Conservation (phyloP, 2,329 filamentous ascomycete species). For the Cyphellophora attinorum region DNA sequence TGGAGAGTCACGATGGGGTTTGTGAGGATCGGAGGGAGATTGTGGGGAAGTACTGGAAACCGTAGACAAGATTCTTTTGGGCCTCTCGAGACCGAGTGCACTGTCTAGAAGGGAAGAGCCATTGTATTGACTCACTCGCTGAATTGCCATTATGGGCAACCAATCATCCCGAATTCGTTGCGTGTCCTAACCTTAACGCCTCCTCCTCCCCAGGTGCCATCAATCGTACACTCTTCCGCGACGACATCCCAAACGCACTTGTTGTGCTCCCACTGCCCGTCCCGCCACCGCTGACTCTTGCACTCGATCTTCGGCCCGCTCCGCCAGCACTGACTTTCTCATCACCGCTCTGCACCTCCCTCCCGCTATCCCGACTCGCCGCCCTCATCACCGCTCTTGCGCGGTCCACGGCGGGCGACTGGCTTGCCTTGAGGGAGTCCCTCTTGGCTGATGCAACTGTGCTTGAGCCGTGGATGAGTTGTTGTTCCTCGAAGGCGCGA, state of each 20-base stretch:
- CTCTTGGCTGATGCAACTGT: slow-evolving; percentile 31
- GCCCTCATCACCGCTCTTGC: slow-evolving; percentile 33
- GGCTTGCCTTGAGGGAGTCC: slow-evolving; percentile 33
- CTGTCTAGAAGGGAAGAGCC: too few species aligned
- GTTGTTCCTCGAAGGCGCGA: slow-evolving; percentile 20
- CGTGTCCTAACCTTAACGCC: too few species aligned
- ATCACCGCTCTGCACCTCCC: slow-evolving; percentile 14
- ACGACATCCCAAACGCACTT: slow-evolving; percentile 25
- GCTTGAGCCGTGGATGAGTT: slow-evolving; percentile 18
- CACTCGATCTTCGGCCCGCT: slow-evolving; percentile 22
- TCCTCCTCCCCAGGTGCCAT: slow-evolving; percentile 35
- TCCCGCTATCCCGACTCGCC: slow-evolving; percentile 20
- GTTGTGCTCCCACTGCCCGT: slow-evolving; percentile 3
- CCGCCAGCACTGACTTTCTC: slow-evolving; percentile 6
- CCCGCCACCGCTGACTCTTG: slow-evolving; percentile 17
- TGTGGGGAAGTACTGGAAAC: too few species aligned
- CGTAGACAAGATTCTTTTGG: too few species aligned
- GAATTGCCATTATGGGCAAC: too few species aligned
- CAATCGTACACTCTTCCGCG: slow-evolving; percentile 35
- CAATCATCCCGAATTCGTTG: too few species aligned
- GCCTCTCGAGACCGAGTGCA: too few species aligned
- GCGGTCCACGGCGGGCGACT: slow-evolving; percentile 37
- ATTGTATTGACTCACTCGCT: too few species aligned
- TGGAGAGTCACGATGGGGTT: too few species aligned
- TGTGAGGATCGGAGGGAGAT: too few species aligned